Evolutionary conservation across 148 eudicot species (phyloP).

Genomic region (Spergularia marina): DNA sequence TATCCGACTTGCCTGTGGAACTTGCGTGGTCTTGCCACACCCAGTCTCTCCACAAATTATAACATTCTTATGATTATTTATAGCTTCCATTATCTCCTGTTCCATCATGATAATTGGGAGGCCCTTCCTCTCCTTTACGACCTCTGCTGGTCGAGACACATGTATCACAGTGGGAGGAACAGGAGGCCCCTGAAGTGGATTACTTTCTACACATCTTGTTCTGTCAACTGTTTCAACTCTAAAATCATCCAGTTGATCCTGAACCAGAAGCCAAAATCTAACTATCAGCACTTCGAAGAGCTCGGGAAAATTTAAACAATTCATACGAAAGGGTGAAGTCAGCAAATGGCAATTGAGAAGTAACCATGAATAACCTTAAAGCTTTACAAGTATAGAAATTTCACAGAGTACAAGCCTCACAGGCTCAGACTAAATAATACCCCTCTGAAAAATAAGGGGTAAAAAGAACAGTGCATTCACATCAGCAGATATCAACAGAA

Average conservation of each 20-base stretch:
- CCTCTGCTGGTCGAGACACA: slow-evolving; percentile 78
- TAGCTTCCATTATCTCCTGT: slow-evolving; percentile 98
- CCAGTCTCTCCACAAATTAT: slow-evolving; percentile 94
- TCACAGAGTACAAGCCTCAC: neutral
- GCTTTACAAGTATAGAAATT: neutral
- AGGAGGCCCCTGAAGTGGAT: slow-evolving; percentile 24
- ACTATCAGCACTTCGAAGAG: neutral
- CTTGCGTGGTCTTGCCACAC: slow-evolving; percentile 96
- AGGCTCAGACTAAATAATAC: neutral
- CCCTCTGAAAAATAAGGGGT: neutral
- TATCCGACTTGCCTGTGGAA: slow-evolving; percentile 66
- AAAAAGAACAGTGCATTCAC: neutral
- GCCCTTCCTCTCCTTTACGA: slow-evolving; percentile 59
- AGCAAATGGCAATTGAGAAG: neutral
- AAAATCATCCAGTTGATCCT: slow-evolving; percentile 16
- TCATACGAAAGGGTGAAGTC: neutral
- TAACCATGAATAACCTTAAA: slow-evolving; percentile 1
- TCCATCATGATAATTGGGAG: slow-evolving; percentile 96
- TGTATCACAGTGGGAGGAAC: slow-evolving; percentile 59
- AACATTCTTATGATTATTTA: slow-evolving; percentile 58
- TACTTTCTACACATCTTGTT: slow-evolving; percentile 20
- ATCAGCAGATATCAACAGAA: neutral
- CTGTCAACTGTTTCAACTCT: slow-evolving; percentile 1
- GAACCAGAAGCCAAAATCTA: slow-evolving; percentile 1
- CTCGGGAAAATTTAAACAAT: neutral